Evolutionary conservation across 2,329 filamentous ascomycete genomes (phyloP).

Genomic region (Microsporum canis): DNA sequence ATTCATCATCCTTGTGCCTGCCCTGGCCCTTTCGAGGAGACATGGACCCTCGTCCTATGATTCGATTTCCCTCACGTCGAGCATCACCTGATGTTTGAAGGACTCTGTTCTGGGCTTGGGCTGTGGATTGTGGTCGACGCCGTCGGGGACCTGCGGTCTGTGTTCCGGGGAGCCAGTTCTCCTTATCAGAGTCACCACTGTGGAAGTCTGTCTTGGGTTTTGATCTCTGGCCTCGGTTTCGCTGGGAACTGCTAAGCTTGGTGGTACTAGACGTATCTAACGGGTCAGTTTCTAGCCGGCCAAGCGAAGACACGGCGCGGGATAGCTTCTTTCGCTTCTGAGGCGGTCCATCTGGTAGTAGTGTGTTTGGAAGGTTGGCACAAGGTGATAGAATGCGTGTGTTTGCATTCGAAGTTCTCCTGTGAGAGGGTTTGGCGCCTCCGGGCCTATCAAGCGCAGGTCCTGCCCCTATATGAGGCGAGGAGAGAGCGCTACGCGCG

Average conservation of each 20-base stretch:
- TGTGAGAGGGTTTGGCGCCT: background rate
- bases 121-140: constrained; percentile 18
- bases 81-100: constrained; percentile 6
- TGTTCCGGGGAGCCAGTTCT: constrained; percentile 62
- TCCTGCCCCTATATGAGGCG: constrained; percentile 60
- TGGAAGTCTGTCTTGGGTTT: constrained; percentile 19
- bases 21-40: background rate
- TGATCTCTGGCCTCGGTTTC: background rate
- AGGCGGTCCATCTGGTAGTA: constrained; percentile 37
- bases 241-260: background rate
- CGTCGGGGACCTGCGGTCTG: constrained; percentile 31
- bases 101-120: constrained; percentile 8
- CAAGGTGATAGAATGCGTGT: constrained; percentile 21
- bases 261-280: constrained; percentile 13
- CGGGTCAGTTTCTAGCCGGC: constrained; percentile 44
- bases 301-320: constrained; percentile 51
- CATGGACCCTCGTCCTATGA: background rate
- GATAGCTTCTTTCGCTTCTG: constrained; percentile 53
- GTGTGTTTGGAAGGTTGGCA: constrained; percentile 38
- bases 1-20: background rate
- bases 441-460: background rate
- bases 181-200: constrained; percentile 77
- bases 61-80: constrained; percentile 7
- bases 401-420: background rate
- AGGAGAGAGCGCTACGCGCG: constrained; percentile 62